Percentiles rank a stretch among this genome's conserved stretches.
Evolutionary conservation across 2,329 filamentous ascomycete species (phyloP).

Genomic region (Raffaelea albimanens): DNA sequence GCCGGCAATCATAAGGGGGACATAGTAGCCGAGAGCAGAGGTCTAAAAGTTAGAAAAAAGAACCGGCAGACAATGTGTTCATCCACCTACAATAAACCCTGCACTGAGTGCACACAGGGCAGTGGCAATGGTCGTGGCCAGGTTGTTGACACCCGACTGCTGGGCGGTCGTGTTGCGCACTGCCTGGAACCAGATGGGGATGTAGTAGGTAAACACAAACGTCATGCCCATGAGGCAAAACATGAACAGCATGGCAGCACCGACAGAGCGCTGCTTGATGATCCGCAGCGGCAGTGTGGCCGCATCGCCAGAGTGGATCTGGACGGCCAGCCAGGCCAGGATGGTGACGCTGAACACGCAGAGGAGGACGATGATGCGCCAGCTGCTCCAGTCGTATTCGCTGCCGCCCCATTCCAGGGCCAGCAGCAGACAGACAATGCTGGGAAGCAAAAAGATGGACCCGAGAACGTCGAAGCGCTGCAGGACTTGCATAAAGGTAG

Average conservation of each 20-base stretch:
- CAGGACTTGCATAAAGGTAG: not conserved
- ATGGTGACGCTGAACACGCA: slow-evolving; percentile 25
- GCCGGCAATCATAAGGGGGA: slow-evolving; percentile 16
- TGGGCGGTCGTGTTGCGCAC: slow-evolving; percentile 16
- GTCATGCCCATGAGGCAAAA: slow-evolving; percentile 7
- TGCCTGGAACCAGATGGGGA: slow-evolving; percentile 22
- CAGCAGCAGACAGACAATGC: slow-evolving; percentile 34
- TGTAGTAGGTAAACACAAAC: slow-evolving; percentile 9
- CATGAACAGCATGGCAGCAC: slow-evolving; percentile 8
- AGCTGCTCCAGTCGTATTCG: slow-evolving; percentile 27
- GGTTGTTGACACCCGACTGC: slow-evolving; percentile 18
- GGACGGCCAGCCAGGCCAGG: slow-evolving; percentile 23
- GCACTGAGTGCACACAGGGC: slow-evolving; percentile 5
- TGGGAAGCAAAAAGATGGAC: slow-evolving; percentile 8
- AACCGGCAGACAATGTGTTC: too few relatives aligned
- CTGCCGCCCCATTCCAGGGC: slow-evolving; percentile 38
- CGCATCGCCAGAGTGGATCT: slow-evolving; percentile 25
- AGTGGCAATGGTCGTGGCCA: slow-evolving; percentile 9
- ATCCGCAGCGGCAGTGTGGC: slow-evolving; percentile 33
- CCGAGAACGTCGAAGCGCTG: slow-evolving; percentile 8
- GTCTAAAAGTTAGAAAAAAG: slow-evolving; percentile 1
- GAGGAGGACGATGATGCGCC: slow-evolving; percentile 27
- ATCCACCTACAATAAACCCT: slow-evolving; percentile 9
- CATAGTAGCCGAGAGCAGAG: slow-evolving; percentile 18
- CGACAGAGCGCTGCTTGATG: slow-evolving; percentile 23